Evolutionary conservation across 352 stramenopile species (phyloP), one percentile per base, ranked within the genome.

Genomic region (Saprolegnia diclina): DNA sequence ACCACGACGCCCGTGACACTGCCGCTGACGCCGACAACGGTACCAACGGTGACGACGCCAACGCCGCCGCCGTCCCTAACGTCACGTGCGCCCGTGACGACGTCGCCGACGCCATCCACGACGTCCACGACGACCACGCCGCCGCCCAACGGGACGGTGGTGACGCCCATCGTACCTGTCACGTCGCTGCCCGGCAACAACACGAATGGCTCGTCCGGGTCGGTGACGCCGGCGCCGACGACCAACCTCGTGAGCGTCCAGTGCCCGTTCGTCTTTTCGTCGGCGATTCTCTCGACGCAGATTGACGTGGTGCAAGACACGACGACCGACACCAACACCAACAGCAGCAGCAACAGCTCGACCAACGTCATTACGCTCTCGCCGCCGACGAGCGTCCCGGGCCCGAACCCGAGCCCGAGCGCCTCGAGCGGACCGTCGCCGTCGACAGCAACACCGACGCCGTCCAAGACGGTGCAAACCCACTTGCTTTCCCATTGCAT

Each of bases 271-370:
- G 21, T 71, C 40, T 71, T 65, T 13, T 66, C 53, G 29, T 71
- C 65, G n/a, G 52, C 65, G 26, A 11, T 64, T 55, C 29, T 71
- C 5, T 55, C 65, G 38, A 71, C 56, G 6, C 35, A 64, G 37
- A 42, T 65, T 19, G 45, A 66, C 45, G 52, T n/a, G 3, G 16
- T 57, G 16, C 55, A 45, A 9, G 54, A 56, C 22, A 29, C 59
- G 67, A 85, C 84, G 65, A n/a, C 83, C 10, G 71, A 73, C 0
- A 50, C 63, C 24, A 68, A 73, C 5, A 64, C 62, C 35, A 68
- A 52, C 35, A 61, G 64, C 32, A 67, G 55, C 32, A 61, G 45
- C 46, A 66, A 63, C 10, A 57, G 64, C 38, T 73, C 78, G 0
- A 64, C 74, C 29, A 76, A 71, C 37, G 46, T 44, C 53, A 53